Evolutionary conservation across 768 basidiomycete species (phyloP), one percentile per base, ranked within the genome.

Genomic region (Mycena olivaceomarginata): DNA sequence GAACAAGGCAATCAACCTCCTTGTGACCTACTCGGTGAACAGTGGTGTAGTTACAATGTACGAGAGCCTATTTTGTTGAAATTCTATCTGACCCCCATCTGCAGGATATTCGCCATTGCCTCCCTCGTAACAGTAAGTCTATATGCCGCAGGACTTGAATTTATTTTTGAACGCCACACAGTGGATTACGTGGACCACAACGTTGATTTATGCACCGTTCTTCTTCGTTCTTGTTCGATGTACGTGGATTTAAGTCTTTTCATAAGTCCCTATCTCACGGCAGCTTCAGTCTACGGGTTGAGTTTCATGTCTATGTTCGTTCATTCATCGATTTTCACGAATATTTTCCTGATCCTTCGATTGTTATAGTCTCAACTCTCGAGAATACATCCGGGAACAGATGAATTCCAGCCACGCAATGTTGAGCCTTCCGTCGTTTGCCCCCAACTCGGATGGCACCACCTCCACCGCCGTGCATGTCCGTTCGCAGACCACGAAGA

Each of bases 221-320:
- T 46, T 15, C 20, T 51, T 67, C 8, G 31, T 67, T 25, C 66
- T 67, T 39, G 16, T 53, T n/a, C 66, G 66, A 51, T 16, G 66
- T 67, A 18, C 11, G 66, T 67, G 15, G 13, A 22, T 22, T n/a
- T 11, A 4, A n/a, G 13, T 41, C 3, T 45, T 7, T 12, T 66
- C 31, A 31, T 66, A 18, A 4, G 25, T 66, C 20, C 20, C n/a
- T n/a, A 31, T 4, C 65, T 66, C 10, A 51, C 25, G 11, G 6
- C 16, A 6, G 15, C 15, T 46, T 39, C 48, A 67, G 66, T 67
- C 16, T 67, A 67, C 25, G 66, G 10, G 18, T 53, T 51, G 46
- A 67, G 66, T 67, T 51, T 67, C 66, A 67, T 67, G 66, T 67
- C 66, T 48, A 31, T 67, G 66, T 67, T 22, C 11, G 66, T 20